A percentile compares a stretch with the other conserved stretches of the same genome.
phyloP scores from a whole-genome alignment of 2,329 filamentous ascomycete species.

The Hawksworthiomyces lignivorus region DNA sequence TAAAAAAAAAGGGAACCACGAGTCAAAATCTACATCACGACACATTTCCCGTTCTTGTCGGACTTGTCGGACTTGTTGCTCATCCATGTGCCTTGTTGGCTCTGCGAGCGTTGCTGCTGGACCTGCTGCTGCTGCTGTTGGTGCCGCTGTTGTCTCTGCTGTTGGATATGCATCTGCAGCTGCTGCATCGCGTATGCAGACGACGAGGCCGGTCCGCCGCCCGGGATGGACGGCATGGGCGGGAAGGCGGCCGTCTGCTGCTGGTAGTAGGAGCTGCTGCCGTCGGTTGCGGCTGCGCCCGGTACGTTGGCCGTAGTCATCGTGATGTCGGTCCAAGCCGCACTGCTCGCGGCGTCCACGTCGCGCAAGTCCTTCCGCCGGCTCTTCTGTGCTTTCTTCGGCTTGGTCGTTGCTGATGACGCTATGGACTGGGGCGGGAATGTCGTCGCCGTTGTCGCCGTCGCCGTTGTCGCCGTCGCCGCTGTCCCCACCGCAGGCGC shows the following conservation, averaged over 20 bases:
- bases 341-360: constrained; percentile 14
- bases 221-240: constrained; percentile 10
- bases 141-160: constrained; percentile 6
- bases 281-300: background rate
- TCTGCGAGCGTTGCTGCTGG: background rate
- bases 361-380: constrained; percentile 9
- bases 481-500: background rate
- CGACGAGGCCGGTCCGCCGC: constrained; percentile 10
- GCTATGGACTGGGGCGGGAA: background rate
- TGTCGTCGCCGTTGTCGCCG: constrained; percentile 7
- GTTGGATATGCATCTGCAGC: constrained; percentile 12
- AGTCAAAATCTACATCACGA: background rate
- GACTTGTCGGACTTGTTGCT: no score
- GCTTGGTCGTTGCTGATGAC: constrained; percentile 2
- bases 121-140: constrained; percentile 1
- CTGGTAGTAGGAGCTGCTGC: background rate
- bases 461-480: background rate
- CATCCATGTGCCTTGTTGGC: background rate
- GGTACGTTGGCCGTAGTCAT: constrained; percentile 12
- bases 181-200: constrained; percentile 15
- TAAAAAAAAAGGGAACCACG: background rate
- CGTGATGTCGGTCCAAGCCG: constrained; percentile 44
- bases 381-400: background rate
- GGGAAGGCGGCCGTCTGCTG: background rate
- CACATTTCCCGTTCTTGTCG: background rate